These are phyloP conservation scores for Corynespora cassiicola DNA, from an alignment of 2,329 filamentous ascomycete species.

Conservation along the genomic window DNA sequence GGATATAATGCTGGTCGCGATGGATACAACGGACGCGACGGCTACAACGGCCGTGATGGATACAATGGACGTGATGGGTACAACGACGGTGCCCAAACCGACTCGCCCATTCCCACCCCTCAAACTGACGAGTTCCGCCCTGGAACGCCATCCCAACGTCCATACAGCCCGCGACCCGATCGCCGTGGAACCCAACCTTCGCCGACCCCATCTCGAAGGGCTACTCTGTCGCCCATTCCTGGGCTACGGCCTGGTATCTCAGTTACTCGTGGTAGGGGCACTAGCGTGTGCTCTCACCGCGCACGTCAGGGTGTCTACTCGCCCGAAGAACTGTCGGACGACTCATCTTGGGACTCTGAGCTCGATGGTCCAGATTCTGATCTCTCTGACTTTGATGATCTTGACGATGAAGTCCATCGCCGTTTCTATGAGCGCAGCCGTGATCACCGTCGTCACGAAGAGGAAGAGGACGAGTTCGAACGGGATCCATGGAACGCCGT, in stretches of 20 bases:
- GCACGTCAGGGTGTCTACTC: slow-evolving; percentile 36
- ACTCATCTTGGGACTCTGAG: slow-evolving; percentile 50
- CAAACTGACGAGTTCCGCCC: slow-evolving; percentile 39
- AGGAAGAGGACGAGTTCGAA: slow-evolving; percentile 52
- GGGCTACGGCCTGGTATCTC: slow-evolving; percentile 43
- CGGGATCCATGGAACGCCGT: slow-evolving; percentile 67
- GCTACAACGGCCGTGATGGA: slow-evolving; percentile 38
- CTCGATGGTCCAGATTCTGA: slow-evolving; percentile 43
- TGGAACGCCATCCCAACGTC: slow-evolving; percentile 35
- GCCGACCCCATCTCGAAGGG: slow-evolving; percentile 37
- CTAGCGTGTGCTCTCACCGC: slow-evolving; percentile 36
- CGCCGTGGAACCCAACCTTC: slow-evolving; percentile 27
- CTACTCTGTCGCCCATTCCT: slow-evolving; percentile 46
- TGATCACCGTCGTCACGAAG: slow-evolving; percentile 27
- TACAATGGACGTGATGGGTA: slow-evolving; percentile 36
- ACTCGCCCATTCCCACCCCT: slow-evolving; percentile 41
- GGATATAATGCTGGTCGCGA: slow-evolving; percentile 36
- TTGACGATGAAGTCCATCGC: slow-evolving; percentile 21
- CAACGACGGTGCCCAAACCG: slow-evolving; percentile 29
- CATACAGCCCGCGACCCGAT: slow-evolving; percentile 37
- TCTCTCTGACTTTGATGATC: slow-evolving; percentile 29
- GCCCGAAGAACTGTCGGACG: slow-evolving; percentile 41
- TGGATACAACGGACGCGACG: slow-evolving; percentile 42
- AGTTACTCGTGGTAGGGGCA: slow-evolving; percentile 34
- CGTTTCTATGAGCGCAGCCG: slow-evolving; percentile 25